Base-by-base conservation (phyloP, 768 basidiomycete genomes). In the Ramaria rubella region DNA sequence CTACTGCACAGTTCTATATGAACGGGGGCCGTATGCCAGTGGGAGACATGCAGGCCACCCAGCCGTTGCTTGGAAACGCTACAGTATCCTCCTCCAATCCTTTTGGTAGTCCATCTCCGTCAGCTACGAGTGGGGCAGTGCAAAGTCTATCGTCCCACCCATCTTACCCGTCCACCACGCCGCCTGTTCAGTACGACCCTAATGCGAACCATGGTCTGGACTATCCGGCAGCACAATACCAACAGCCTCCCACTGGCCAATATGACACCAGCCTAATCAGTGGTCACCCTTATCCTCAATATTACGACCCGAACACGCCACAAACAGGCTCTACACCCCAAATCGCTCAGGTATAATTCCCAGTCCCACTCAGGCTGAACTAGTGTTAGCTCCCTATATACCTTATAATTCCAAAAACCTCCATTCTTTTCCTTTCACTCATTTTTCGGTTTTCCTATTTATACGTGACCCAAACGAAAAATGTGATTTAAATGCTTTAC, bases 11-110 rank as follows among this genome's bases (percentile, higher is more conserved):
- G 23, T 33, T 30, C 29, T 56, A 56, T 34, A 24, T 15, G 8
- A 49, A 56, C 21, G 55, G 42, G 19, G 55, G 49, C 34, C 31
- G 49, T 30, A 34, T 46, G 44, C n/a, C n/a, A n/a, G n/a, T 48
- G 46, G 49, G 43, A 8, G 52, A 27, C n/a, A n/a, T 31, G 1
- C 43, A 46, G 14, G 27, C 55, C 15, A 33, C 14, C 24, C 44
- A 48, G 33, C 44, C 55, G 15, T 24, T 56, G 44, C 27, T 56
- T 19, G 31, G 33, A 8, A 40, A 24, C 34, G 8, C 23, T 43
- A 21, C 29, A 19, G 1, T 9, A 48, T 48, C 26, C 46, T 31
- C 44, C 12, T 23, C 12, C 44, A 14, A 46, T 24, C 44, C 23
- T 23, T 23, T 33, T 21, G 30, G 6, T 5, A 23, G 17, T 23